Conservation (phyloP, 164 flowering plant species). For the Santalum album region DNA sequence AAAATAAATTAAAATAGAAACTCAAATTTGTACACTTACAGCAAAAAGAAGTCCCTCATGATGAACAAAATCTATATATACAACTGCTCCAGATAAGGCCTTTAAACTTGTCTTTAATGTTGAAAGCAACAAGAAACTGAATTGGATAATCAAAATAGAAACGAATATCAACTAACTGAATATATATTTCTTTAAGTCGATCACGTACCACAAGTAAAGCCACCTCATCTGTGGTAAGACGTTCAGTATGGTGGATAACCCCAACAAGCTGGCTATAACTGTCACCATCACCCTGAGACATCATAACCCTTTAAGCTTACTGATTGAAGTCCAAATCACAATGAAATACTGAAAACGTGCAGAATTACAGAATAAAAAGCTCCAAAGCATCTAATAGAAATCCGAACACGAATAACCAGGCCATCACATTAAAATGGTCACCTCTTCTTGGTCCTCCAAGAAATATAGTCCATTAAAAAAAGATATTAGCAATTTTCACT, state of each 20-base stretch:
- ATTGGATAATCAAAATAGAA: neutral
- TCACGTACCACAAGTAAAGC: conserved; percentile 63
- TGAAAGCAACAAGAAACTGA: neutral
- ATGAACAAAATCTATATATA: conserved; percentile 37
- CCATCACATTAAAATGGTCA: too few species aligned
- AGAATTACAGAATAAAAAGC: too few species aligned
- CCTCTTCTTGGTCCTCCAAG: too few species aligned
- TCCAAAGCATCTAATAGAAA: too few species aligned
- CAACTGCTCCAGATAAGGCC: conserved; percentile 63
- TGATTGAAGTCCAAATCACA: too few species aligned
- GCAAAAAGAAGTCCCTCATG: conserved; percentile 51
- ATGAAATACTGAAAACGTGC: too few species aligned
- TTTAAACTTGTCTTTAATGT: conserved; percentile 51
- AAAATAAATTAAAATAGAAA: neutral
- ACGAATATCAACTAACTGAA: neutral
- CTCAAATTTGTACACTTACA: too few species aligned
- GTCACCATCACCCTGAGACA: conserved; percentile 40
- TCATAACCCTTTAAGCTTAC: neutral
- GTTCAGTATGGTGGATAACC: conserved; percentile 21
- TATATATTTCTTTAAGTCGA: too few species aligned
- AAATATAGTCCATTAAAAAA: too few species aligned
- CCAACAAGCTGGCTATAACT: conserved; percentile 49
- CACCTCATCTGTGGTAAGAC: conserved; percentile 42
- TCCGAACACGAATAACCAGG: too few species aligned
- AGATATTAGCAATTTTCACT: too few species aligned